Evolutionary conservation across 1,284 basidiomycete genomes (phyloP), one percentile per base, ranked within the genome.

Genomic region (Spongispora temasekensis): DNA sequence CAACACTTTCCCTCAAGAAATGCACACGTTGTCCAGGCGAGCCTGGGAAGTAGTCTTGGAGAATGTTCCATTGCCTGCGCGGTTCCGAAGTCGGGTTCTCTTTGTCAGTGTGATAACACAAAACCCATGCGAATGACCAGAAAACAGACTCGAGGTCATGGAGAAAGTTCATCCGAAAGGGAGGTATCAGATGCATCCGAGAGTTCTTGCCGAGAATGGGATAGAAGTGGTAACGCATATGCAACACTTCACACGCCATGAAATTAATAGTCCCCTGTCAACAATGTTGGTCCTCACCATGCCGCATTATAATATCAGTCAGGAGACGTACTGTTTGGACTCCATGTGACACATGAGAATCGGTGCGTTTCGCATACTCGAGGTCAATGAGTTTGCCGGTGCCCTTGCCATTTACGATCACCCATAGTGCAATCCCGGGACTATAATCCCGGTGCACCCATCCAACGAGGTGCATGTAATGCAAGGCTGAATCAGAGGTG

Each of bases 401-500:
- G 13, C 15, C 8, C 19, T 27, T 19, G 17, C 25, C 46, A 48
- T 10, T 17, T 48, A 19, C 7, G 15, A 25, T 25, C 9, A 48
- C 46, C 46, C 46, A 48, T 19, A 48, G 19, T 5, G 19, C 10
- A 5, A 28, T 50, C 9, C 48, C n/a, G 9, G 40, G 10, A n/a
- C 61, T 68, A 31, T 54, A 46, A 31, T 68, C 58, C 1, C 44
- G 51, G 10, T 67, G 61, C 2, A 68, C 60, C 64, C 65, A 68
- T 0, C 35, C 56, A 0, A 35, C 55, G 1, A 28, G 34, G 34
- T 68, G 61, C 46, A 63, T 0, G 50, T 48, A 55, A 37, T 46
- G 34, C 15, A 55, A 27, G 34, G 35, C 50, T 52, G 7, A 50
- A 19, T 15, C 15, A 27, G 13, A 27, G 19, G 44, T 48, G 5